Evolutionary conservation across 306 rosid species (phyloP), one percentile per base, ranked within the genome.

Genomic region (Amphicarpaea edgeworthii): DNA sequence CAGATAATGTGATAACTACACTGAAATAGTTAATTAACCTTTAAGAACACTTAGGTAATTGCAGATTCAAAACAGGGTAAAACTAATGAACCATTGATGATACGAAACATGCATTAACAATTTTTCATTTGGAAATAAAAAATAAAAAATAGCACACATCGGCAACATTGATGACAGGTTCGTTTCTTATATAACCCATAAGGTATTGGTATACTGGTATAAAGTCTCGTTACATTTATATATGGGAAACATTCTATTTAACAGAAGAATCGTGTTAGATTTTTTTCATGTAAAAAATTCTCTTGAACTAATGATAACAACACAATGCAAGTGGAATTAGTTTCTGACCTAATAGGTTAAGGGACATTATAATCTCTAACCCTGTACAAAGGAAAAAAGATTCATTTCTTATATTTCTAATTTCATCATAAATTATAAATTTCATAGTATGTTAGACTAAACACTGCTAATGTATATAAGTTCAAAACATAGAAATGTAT

Each of bases 51-150:
- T 30, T 42, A 30, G 69, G 54, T 12, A 45, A 15, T 69, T 24
- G 2, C 9, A 40, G 9, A 43, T 28, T 37, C 14, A 65, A 43
- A 66, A 55, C 53, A 26, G 37, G 46, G 65, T 7, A 32, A 9
- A 50, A 70, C 60, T 54, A 70, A 37, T 26, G 19, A 81, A 80
- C 34, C 66, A 19, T 26, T 64, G 14, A 4, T 32, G 43, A 15
- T 41, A 49, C 3, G 37, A 0, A 58, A 43, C 32, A 16, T 58
- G 47, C 58, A 2, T 42, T 17, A 23, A 14, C 19, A 76, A 28
- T 38, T 72, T 71, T 55, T 65, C 38, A 53, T 20, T 55, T 42
- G 28, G 16, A 45, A 43, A 14, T 41, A 0, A 67, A 42, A 66
- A n/a, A n/a, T n/a, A n/a, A 20, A 20, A 28, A 2, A 17, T 8